Evolutionary conservation across 2,329 filamentous ascomycete species (phyloP).

Genomic region (Colletotrichum euphorbiae): DNA sequence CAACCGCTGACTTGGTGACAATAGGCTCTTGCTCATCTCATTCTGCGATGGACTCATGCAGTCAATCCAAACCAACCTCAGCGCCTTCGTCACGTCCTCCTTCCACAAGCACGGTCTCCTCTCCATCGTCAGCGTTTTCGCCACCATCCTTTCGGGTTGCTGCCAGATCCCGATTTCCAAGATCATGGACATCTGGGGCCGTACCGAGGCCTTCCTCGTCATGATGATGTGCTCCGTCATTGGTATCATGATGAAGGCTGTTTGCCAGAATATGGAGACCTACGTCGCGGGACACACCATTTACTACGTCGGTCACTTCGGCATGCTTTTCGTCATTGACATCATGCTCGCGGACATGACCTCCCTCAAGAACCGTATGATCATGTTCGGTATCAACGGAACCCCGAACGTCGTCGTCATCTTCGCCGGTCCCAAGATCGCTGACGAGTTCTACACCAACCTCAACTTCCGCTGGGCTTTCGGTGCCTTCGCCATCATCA

Average conservation of each 20-base stretch:
- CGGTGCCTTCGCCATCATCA: constrained; percentile 72
- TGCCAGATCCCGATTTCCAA: constrained; percentile 59
- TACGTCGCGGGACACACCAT: constrained; percentile 73
- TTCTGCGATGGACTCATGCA: constrained; percentile 52
- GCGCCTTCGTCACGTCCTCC: constrained; percentile 66
- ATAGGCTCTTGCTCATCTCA: constrained; percentile 53
- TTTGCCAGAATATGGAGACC: constrained; percentile 66
- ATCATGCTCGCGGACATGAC: constrained; percentile 59
- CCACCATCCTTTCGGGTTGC: constrained; percentile 56
- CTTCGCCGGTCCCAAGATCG: constrained; percentile 57
- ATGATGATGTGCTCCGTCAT: constrained; percentile 59
- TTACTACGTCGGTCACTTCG: constrained; percentile 68
- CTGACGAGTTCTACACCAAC: constrained; percentile 52
- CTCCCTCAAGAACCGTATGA: constrained; percentile 56
- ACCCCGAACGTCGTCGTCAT: constrained; percentile 58
- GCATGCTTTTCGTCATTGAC: constrained; percentile 54
- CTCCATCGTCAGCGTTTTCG: constrained; percentile 73
- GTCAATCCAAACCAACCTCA: constrained; percentile 53
- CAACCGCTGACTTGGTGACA: not conserved
- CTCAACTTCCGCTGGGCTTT: constrained; percentile 62
- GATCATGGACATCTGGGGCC: constrained; percentile 61
- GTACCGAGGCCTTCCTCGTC: constrained; percentile 57
- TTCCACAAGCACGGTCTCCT: constrained; percentile 74
- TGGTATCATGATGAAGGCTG: constrained; percentile 72
- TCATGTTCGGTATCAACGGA: constrained; percentile 56